Conservation (phyloP, 768 basidiomycete genomes). For the Trametes meyenii region DNA sequence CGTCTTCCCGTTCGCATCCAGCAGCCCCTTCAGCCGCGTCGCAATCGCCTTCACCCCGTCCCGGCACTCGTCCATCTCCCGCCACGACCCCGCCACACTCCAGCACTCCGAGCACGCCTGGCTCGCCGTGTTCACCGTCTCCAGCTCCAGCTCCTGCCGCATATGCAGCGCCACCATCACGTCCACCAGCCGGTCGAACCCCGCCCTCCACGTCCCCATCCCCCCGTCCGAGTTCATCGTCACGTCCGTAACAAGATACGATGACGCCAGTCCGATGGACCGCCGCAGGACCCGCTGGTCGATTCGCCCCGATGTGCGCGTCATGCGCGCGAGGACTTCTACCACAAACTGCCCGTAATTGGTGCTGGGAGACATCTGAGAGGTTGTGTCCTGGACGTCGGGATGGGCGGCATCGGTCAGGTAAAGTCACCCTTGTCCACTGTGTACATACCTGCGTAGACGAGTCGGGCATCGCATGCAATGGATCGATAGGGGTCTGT, state of each 20-base stretch:
- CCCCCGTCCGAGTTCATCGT: conserved; percentile 64
- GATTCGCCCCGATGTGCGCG: conserved; percentile 47
- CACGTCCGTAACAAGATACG: conserved; percentile 77
- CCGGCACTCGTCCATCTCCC: conserved; percentile 63
- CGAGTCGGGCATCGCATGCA: not conserved
- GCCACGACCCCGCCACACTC: conserved; percentile 70
- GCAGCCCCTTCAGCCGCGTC: conserved; percentile 55
- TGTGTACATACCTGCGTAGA: not conserved
- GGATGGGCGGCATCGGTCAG: not conserved
- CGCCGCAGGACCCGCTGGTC: conserved; percentile 66
- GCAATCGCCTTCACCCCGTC: conserved; percentile 66
- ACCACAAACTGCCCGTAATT: conserved; percentile 66
- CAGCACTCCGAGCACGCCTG: conserved; percentile 81
- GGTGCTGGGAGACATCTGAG: conserved; percentile 42
- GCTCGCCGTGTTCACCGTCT: conserved; percentile 72
- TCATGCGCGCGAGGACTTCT: conserved; percentile 54
- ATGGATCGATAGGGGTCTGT: too few species aligned
- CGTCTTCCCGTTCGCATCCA: conserved; percentile 57
- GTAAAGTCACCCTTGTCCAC: not conserved
- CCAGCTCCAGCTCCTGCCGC: conserved; percentile 70
- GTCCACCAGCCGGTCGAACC: conserved; percentile 72
- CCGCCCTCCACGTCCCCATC: conserved; percentile 62
- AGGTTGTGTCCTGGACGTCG: not conserved
- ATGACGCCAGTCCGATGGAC: conserved; percentile 70
- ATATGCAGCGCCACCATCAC: conserved; percentile 71